phyloP scores from a whole-genome alignment of 2,329 filamentous ascomycete genomes.

The Aureobasidium melanogenum region DNA sequence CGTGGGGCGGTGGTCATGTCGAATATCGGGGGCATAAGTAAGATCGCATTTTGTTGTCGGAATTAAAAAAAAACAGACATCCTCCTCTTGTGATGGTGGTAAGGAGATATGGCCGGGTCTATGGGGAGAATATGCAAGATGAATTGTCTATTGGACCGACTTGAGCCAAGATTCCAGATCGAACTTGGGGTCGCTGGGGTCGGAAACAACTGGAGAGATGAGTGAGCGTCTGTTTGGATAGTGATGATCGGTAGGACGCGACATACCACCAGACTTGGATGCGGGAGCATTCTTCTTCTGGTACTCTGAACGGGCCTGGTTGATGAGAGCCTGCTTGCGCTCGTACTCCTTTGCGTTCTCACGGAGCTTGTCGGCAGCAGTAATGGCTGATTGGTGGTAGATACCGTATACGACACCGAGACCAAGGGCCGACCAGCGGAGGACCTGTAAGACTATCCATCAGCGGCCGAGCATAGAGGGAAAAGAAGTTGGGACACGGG shows the following conservation, averaged over 20 bases:
- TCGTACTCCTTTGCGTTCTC: constrained; percentile 75
- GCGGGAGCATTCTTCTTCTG: constrained; percentile 61
- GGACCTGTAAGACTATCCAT: constrained; percentile 53
- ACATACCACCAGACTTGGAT: constrained; percentile 29
- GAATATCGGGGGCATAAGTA: background rate
- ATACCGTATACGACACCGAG: constrained; percentile 92
- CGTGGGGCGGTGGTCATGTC: background rate
- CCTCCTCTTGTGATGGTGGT: constrained; percentile 2
- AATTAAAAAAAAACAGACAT: constrained; percentile 6
- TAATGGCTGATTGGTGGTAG: constrained; percentile 81
- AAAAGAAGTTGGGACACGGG: constrained; percentile 2
- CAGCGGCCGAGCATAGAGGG: background rate
- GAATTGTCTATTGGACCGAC: constrained; percentile 9
- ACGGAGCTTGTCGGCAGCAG: constrained; percentile 58
- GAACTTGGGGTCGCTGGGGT: constrained; percentile 81
- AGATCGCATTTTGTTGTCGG: constrained; percentile 2
- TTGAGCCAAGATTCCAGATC: constrained; percentile 76
- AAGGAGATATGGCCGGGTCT: background rate
- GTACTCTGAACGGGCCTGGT: constrained; percentile 86
- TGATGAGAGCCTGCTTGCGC: constrained; percentile 84
- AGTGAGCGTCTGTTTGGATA: background rate
- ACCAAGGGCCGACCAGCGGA: constrained; percentile 91
- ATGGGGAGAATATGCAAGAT: background rate
- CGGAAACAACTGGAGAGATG: constrained; percentile 52
- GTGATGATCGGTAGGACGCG: background rate